Evolutionary conservation across 1,284 basidiomycete species (phyloP).

Genomic region (Pholiota adiposa): DNA sequence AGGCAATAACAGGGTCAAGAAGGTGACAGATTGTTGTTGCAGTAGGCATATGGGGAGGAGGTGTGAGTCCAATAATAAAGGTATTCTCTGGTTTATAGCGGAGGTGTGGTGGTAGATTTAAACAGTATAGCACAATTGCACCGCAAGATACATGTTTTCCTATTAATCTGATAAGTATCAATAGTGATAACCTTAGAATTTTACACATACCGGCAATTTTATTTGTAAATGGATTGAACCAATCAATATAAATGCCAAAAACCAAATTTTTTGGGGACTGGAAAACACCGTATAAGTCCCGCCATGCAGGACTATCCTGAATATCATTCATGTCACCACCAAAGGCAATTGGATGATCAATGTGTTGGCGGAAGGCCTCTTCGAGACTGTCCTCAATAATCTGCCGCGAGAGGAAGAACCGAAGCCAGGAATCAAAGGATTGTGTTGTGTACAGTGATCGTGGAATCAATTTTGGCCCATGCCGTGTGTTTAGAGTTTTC

Average conservation of each 20-base stretch:
- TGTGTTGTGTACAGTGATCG: background rate
- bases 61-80: conserved; percentile 23
- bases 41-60: conserved; percentile 19
- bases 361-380: background rate
- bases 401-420: background rate
- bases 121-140: conserved; percentile 19
- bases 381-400: background rate
- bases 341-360: background rate
- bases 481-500: background rate
- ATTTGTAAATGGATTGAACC: conserved; percentile 33
- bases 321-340: background rate
- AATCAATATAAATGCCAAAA: conserved; percentile 41
- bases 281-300: background rate
- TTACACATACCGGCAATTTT: conserved; percentile 26
- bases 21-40: conserved; percentile 17
- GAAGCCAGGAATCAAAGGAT: background rate
- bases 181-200: no score
- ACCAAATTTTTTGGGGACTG: conserved; percentile 17
- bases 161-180: background rate
- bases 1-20: conserved; percentile 15
- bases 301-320: background rate
- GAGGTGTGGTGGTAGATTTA: conserved; percentile 23
- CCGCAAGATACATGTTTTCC: conserved; percentile 9
- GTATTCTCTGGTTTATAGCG: conserved; percentile 20
- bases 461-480: background rate